Percentiles rank a stretch among this genome's conserved stretches.
These are phyloP conservation scores for Claviceps arundinis DNA, from an alignment of 2,329 filamentous ascomycete genomes.

Conservation along the genomic window DNA sequence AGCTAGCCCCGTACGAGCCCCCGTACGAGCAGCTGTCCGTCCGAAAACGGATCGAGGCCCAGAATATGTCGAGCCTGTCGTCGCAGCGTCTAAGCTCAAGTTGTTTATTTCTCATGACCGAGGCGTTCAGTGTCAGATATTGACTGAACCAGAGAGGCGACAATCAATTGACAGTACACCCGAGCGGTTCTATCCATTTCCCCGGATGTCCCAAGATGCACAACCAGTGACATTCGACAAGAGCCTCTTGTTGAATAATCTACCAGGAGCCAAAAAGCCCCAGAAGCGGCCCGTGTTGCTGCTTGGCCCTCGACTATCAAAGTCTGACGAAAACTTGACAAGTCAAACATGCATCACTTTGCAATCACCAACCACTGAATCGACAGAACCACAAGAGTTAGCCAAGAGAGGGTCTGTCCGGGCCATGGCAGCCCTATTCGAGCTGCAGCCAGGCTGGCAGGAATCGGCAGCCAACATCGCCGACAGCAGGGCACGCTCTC, in stretches of 20 bases:
- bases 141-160: not conserved
- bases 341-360: conserved; percentile 2
- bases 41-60: not conserved
- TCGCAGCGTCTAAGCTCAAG: not conserved
- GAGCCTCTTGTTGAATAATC: not conserved
- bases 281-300: conserved; percentile 5
- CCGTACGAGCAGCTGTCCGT: not conserved
- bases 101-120: conserved; percentile 1
- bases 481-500: not conserved
- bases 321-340: conserved; percentile 6
- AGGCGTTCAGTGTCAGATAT: conserved; percentile 3
- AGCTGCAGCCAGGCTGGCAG: conserved; percentile 16
- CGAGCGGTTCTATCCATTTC: conserved; percentile 13
- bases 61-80: not conserved
- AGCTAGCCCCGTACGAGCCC: not conserved
- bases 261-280: not conserved
- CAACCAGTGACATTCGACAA: not conserved
- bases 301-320: conserved; percentile 5
- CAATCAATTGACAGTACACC: conserved; percentile 11
- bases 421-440: conserved; percentile 40
- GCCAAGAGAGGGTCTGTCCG: conserved; percentile 25
- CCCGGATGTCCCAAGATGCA: not conserved
- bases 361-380: conserved; percentile 3
- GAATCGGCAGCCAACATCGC: not conserved
- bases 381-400: conserved; percentile 9